phyloP scores from a whole-genome alignment of 75 land plant species.

The Chamaecyparis obtusa region DNA sequence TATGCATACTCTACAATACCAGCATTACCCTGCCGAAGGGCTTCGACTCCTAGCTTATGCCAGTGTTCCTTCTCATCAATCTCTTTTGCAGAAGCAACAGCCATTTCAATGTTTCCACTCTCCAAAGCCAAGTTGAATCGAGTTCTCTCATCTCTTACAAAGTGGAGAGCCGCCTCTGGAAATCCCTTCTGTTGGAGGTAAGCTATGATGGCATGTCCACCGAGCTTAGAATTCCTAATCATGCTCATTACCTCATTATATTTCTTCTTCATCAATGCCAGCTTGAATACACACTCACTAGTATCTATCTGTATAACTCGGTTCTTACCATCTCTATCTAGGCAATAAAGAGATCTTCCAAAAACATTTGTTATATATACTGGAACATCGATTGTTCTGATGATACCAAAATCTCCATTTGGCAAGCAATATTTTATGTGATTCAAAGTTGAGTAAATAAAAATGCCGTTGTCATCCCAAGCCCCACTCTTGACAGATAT shows the following conservation, averaged over 20 bases:
- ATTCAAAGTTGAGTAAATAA: constrained; percentile 69
- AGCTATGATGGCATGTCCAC: constrained; percentile 80
- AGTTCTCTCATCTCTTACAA: constrained; percentile 75
- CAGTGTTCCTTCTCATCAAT: constrained; percentile 74
- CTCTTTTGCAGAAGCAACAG: constrained; percentile 75
- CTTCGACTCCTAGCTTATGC: constrained; percentile 71
- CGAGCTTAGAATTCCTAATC: constrained; percentile 65
- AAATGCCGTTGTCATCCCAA: constrained; percentile 73
- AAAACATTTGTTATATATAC: constrained; percentile 63
- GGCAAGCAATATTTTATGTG: constrained; percentile 79
- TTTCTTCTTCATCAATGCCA: constrained; percentile 54
- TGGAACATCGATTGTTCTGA: constrained; percentile 72
- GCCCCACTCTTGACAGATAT: constrained; percentile 71
- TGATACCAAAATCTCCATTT: constrained; percentile 76
- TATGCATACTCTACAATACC: constrained; percentile 82
- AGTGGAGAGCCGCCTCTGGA: constrained; percentile 76
- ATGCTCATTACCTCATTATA: constrained; percentile 69
- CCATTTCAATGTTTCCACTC: constrained; percentile 64
- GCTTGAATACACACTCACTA: constrained; percentile 70
- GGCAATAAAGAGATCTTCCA: constrained; percentile 49
- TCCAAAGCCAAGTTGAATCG: constrained; percentile 64
- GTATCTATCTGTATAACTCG: constrained; percentile 55
- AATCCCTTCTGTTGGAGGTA: constrained; percentile 78
- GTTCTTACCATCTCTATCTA: constrained; percentile 71
- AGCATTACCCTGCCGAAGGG: constrained; percentile 75